These are phyloP conservation scores for Penicillium nucicola DNA, from an alignment of 495 filamentous ascomycete species.

Conservation along the genomic window DNA sequence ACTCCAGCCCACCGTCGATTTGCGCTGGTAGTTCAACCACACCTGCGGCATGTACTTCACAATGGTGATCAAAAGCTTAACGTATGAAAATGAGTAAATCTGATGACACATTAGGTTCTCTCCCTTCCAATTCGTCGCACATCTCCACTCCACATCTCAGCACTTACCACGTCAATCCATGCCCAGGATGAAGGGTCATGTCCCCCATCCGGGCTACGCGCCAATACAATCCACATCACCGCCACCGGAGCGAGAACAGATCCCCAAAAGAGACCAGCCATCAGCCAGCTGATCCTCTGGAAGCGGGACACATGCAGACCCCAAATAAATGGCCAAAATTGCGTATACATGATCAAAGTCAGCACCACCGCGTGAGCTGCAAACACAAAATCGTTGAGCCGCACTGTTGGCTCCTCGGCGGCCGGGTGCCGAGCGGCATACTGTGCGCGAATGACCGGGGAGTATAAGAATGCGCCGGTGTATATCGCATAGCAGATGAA, in stretches of 20 bases:
- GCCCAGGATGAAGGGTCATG: constrained; percentile 57
- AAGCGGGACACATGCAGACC: constrained; percentile 59
- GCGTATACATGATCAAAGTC: constrained; percentile 62
- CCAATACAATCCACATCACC: constrained; percentile 53
- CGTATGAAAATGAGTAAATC: constrained; percentile 78
- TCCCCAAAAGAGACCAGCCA: constrained; percentile 65
- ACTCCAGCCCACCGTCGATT: constrained; percentile 83
- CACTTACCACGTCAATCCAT: constrained; percentile 78
- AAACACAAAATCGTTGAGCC: constrained; percentile 87
- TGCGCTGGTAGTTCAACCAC: constrained; percentile 73
- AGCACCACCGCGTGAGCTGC: constrained; percentile 73
- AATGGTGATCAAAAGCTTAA: constrained; percentile 84
- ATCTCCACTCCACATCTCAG: not conserved
- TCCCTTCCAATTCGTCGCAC: not conserved
- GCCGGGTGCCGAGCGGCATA: constrained; percentile 79
- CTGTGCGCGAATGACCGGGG: constrained; percentile 69
- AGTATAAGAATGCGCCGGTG: constrained; percentile 71
- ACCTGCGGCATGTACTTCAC: constrained; percentile 93
- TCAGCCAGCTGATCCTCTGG: constrained; percentile 59
- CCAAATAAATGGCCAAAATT: constrained; percentile 72
- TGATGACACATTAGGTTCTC: constrained; percentile 19
- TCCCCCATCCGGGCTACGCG: constrained; percentile 48
- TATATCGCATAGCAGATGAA: constrained; percentile 78
- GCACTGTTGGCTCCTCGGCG: constrained; percentile 73
- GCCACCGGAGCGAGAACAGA: constrained; percentile 56